Conservation (phyloP, 1,139 yeast species). For the Sugiyamaella japonica region DNA sequence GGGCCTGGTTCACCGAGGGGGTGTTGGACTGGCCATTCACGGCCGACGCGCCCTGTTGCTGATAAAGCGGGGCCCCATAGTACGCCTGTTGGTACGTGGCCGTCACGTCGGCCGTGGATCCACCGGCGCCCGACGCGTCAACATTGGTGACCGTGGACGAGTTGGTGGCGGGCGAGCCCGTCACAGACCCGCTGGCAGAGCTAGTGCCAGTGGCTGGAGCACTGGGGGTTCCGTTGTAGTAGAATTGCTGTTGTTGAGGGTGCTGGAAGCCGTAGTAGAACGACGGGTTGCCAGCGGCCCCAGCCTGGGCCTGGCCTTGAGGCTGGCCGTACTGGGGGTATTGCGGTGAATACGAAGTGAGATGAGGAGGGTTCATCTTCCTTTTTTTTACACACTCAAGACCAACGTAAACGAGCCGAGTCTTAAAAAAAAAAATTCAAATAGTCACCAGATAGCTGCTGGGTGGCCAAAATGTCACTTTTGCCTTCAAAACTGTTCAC, state of each 20-base stretch:
- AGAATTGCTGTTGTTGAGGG: conserved; percentile 27
- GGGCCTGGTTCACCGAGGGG: conserved; percentile 11
- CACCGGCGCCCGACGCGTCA: conserved; percentile 1
- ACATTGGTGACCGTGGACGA: conserved; percentile 9
- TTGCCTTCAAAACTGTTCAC: too few relatives aligned
- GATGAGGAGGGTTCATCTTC: conserved; percentile 22
- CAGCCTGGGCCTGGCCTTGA: conserved; percentile 18
- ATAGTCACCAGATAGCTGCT: too few relatives aligned
- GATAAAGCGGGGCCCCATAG: conserved; percentile 15
- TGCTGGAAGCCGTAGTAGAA: conserved; percentile 22
- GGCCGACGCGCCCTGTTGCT: conserved; percentile 7
- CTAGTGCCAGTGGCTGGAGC: conserved; percentile 15
- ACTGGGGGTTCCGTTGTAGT: conserved; percentile 17
- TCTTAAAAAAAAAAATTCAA: too few relatives aligned
- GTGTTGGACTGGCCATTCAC: conserved; percentile 7
- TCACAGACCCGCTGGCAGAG: conserved; percentile 15
- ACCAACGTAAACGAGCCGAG: too few relatives aligned
- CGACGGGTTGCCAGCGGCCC: conserved; percentile 13
- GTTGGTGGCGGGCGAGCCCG: conserved; percentile 17
- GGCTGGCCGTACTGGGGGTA: conserved; percentile 21
- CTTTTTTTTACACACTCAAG: neutral
- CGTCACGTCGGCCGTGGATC: conserved; percentile 8
- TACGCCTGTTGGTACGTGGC: conserved; percentile 12
- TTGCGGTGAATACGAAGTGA: conserved; percentile 17
- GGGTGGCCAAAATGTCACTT: neutral